These are phyloP conservation scores for Penicillium simplicissimum DNA, from an alignment of 495 filamentous ascomycete genomes.

Conservation along the genomic window DNA sequence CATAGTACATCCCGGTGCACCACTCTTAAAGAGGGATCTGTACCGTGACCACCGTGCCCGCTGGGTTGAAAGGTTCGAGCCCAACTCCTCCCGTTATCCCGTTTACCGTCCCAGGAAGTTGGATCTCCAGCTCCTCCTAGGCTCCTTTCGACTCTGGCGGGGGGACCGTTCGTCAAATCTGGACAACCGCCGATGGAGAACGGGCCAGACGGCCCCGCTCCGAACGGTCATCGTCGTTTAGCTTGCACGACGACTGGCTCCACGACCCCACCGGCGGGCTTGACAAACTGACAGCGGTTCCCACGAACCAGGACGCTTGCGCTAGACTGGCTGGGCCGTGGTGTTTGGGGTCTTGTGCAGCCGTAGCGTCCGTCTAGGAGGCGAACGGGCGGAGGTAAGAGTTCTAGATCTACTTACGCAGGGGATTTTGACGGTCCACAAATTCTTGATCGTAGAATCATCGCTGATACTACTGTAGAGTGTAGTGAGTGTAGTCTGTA, in stretches of 20 bases:
- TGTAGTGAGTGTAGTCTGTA: neutral
- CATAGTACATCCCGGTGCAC: neutral
- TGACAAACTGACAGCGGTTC: constrained; percentile 21
- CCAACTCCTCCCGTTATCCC: neutral
- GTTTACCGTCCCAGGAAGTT: neutral
- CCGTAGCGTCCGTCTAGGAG: constrained; percentile 7
- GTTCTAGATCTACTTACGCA: constrained; percentile 2
- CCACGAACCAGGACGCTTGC: constrained; percentile 23
- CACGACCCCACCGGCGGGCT: neutral
- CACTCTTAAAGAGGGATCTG: neutral
- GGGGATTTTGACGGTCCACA: neutral
- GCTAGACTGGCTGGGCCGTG: neutral
- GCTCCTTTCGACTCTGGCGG: neutral
- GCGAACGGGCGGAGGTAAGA: neutral
- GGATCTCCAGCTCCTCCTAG: neutral
- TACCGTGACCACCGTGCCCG: neutral
- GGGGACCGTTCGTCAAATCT: constrained; percentile 14
- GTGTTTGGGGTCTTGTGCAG: neutral
- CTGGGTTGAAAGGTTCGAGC: neutral
- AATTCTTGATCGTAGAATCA: neutral
- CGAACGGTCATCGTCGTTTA: constrained; percentile 10
- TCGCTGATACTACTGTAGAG: neutral
- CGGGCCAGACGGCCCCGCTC: constrained; percentile 17
- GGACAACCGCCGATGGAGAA: constrained; percentile 15
- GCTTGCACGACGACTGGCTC: constrained; percentile 14